phyloP scores from a whole-genome alignment of 257 asterid genomes.

The Ligustrum vulgare region DNA sequence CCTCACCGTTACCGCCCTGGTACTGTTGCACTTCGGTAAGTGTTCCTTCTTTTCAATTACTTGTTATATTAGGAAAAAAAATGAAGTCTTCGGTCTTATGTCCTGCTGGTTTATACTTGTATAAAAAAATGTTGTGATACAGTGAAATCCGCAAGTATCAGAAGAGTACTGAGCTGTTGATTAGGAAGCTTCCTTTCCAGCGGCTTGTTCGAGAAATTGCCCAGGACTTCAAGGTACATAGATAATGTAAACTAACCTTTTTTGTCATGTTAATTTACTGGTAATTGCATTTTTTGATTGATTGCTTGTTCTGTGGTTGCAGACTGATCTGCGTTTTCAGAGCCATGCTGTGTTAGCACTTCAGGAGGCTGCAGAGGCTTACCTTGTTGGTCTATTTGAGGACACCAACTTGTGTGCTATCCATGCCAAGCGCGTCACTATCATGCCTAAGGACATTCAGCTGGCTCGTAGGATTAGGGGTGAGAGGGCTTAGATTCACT shows the following conservation, averaged over 20 bases:
- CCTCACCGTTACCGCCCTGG: slow-evolving; percentile 84
- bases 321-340: too few species aligned
- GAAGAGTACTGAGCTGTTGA: slow-evolving; percentile 77
- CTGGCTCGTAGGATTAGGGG: slow-evolving; percentile 78
- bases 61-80: too few species aligned
- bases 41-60: neutral
- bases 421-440: slow-evolving; percentile 78
- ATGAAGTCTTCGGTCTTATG: neutral
- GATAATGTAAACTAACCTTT: neutral
- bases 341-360: slow-evolving; percentile 26
- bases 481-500: slow-evolving; percentile 58
- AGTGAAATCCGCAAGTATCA: slow-evolving; percentile 79
- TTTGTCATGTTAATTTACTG: too few species aligned
- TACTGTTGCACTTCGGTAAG: slow-evolving; percentile 79
- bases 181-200: slow-evolving; percentile 81
- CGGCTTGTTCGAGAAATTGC: slow-evolving; percentile 43
- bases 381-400: slow-evolving; percentile 72
- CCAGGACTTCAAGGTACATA: slow-evolving; percentile 10
- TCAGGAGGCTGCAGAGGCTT: slow-evolving; percentile 82
- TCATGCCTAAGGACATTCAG: slow-evolving; percentile 73
- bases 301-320: too few species aligned
- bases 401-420: slow-evolving; percentile 80
- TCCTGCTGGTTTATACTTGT: neutral
- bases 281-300: neutral
- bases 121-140: neutral